phyloP scores from a whole-genome alignment of 2,329 filamentous ascomycete species.

The Lecanicillium sp. region DNA sequence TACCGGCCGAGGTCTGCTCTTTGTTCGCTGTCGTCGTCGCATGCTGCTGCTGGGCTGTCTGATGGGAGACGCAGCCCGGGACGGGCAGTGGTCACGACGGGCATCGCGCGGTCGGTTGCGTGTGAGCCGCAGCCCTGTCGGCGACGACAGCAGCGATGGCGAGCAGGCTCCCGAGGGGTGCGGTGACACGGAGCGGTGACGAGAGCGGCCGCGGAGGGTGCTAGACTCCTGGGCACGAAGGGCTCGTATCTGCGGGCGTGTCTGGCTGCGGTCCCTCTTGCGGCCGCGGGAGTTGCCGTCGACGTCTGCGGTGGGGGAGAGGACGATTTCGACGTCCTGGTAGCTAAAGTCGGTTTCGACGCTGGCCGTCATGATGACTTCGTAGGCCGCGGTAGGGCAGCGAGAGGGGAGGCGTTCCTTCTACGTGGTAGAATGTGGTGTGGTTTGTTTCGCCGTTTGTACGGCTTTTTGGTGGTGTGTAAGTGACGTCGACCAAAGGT shows the following conservation, averaged over 20 bases:
- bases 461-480: not conserved
- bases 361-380: slow-evolving; percentile 1
- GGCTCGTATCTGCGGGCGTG: slow-evolving; percentile 21
- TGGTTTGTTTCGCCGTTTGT: slow-evolving; percentile 1
- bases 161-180: slow-evolving; percentile 19
- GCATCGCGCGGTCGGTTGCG: slow-evolving; percentile 30
- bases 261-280: slow-evolving; percentile 31
- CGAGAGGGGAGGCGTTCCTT: too few species aligned
- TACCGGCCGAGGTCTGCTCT: slow-evolving; percentile 29
- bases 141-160: slow-evolving; percentile 28
- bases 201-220: slow-evolving; percentile 33
- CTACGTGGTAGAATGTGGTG: not conserved
- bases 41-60: slow-evolving; percentile 20
- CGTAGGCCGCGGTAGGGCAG: too few species aligned
- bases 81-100: slow-evolving; percentile 37
- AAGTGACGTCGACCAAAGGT: not conserved
- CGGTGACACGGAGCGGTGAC: slow-evolving; percentile 30
- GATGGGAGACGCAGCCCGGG: slow-evolving; percentile 26
- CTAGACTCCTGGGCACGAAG: slow-evolving; percentile 32
- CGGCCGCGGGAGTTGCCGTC: slow-evolving; percentile 26
- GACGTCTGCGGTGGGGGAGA: not conserved
- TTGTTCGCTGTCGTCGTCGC: slow-evolving; percentile 28
- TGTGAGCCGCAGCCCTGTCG: slow-evolving; percentile 30
- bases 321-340: slow-evolving; percentile 3
- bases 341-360: slow-evolving; percentile 4